These are phyloP conservation scores for Flaveria brownii DNA, from an alignment of 129 eudicot species.

Conservation along the genomic window DNA sequence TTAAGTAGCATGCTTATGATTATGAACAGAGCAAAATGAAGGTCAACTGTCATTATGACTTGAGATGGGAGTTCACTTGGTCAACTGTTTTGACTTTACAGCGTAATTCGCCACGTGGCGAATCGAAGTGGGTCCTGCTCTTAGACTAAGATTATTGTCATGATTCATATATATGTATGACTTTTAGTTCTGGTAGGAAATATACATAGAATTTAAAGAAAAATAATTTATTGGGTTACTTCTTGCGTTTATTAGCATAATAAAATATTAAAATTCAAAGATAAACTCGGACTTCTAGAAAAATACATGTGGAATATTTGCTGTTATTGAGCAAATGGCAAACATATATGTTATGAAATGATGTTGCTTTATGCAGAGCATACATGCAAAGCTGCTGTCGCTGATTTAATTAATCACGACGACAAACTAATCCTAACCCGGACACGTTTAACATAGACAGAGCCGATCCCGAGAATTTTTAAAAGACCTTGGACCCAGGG, in stretches of 20 bases:
- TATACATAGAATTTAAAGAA: slow-evolving; percentile 28
- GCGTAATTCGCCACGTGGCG: slow-evolving; percentile 35
- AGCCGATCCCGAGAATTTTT: too few species aligned
- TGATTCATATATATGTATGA: slow-evolving; percentile 37
- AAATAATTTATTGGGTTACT: slow-evolving; percentile 35
- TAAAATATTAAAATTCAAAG: slow-evolving; percentile 45
- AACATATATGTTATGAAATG: background rate
- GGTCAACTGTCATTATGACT: slow-evolving; percentile 23
- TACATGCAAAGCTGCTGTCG: background rate
- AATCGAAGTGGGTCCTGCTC: slow-evolving; percentile 37
- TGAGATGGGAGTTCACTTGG: slow-evolving; percentile 43
- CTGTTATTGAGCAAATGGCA: slow-evolving; percentile 22
- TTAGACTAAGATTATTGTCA: slow-evolving; percentile 35
- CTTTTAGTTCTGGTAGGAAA: slow-evolving; percentile 52
- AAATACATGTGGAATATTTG: slow-evolving; percentile 29
- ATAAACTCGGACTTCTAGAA: slow-evolving; percentile 25
- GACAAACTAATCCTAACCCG: too few species aligned
- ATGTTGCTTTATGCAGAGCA: slow-evolving; percentile 5
- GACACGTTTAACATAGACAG: too few species aligned
- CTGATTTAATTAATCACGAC: too few species aligned
- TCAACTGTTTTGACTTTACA: slow-evolving; percentile 33
- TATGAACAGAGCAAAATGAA: slow-evolving; percentile 41
- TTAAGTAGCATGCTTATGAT: slow-evolving; percentile 37
- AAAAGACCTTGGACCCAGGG: too few species aligned
- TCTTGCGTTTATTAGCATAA: slow-evolving; percentile 48